Conservation (phyloP, 2,329 filamentous ascomycete species). For the Aureobasidium melanogenum region DNA sequence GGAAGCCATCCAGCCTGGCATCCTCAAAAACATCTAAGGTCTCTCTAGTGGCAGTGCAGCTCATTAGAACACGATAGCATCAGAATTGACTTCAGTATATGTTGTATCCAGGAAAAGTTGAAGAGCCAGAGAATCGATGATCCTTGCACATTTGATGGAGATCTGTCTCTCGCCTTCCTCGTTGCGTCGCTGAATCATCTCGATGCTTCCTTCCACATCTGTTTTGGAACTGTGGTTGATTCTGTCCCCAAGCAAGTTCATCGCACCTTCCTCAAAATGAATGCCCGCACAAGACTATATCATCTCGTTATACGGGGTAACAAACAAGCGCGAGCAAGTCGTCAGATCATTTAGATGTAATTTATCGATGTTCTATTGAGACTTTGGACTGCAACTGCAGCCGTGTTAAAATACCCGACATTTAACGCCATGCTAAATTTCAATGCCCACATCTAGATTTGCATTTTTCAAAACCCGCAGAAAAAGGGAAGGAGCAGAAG, state of each 20-base stretch:
- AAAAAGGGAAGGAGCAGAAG: neutral
- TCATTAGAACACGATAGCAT: no score
- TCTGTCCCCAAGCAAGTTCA: neutral
- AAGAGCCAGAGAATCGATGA: neutral
- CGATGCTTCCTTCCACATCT: neutral
- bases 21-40: constrained; percentile 17
- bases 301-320: neutral
- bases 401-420: no score
- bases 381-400: neutral
- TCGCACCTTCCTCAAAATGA: neutral
- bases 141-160: no score
- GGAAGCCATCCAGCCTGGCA: constrained; percentile 29
- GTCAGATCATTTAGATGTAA: no score
- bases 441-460: neutral
- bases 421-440: neutral
- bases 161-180: no score
- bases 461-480: neutral
- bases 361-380: neutral
- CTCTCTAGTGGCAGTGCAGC: neutral
- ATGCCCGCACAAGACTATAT: neutral
- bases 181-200: no score
- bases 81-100: no score
- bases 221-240: neutral
- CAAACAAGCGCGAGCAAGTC: no score
- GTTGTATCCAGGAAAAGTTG: no score